A percentile compares a stretch with the other conserved stretches of the same genome.
Evolutionary conservation across 176 grass and related monocot species (phyloP).

Genomic region (Zoysia pacifica): DNA sequence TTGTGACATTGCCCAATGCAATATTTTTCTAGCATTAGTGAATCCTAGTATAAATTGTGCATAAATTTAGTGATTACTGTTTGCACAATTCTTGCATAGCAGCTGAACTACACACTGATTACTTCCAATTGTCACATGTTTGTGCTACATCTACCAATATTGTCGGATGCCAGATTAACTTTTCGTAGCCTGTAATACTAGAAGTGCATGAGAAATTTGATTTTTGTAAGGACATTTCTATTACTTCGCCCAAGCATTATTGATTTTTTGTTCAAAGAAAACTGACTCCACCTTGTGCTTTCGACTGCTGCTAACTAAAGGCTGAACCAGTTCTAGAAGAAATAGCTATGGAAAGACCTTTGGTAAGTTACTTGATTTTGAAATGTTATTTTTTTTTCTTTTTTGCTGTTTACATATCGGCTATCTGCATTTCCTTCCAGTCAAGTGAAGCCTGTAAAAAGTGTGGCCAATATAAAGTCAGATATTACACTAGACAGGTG

Average conservation of each 20-base stretch:
- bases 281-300: not conserved
- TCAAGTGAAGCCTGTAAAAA: conserved; percentile 47
- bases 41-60: not conserved
- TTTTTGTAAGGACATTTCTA: not conserved
- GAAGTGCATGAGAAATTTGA: not conserved
- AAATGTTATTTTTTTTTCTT: not conserved
- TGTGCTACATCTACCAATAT: not conserved
- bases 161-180: not conserved
- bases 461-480: conserved; percentile 51
- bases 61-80: not conserved
- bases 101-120: not conserved
- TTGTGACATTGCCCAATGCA: not conserved
- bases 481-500: conserved; percentile 75
- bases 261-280: not conserved
- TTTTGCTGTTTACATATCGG: not conserved
- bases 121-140: not conserved
- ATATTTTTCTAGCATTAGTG: not conserved
- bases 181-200: not conserved
- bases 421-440: conserved; percentile 29
- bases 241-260: not conserved
- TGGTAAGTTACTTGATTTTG: conserved; percentile 42
- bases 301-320: not conserved
- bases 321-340: conserved; percentile 44
- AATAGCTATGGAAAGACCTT: conserved; percentile 32
- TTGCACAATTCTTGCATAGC: not conserved